A percentile compares a stretch with the other conserved stretches of the same genome.
Conservation (phyloP, 129 eudicot species). For the Lonicera japonica region DNA sequence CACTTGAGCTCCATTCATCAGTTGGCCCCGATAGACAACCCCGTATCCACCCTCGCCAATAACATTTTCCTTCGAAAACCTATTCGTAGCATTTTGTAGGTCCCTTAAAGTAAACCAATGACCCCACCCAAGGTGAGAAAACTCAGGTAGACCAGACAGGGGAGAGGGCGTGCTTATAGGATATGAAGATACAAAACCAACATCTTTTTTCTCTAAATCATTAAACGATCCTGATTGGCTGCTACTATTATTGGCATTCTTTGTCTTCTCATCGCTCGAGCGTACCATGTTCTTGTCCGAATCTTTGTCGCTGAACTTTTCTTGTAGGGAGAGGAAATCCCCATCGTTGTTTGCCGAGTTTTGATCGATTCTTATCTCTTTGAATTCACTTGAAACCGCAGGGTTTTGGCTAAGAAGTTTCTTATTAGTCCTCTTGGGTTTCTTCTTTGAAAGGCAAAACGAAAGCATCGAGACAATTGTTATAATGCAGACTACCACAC, state of each 20-base stretch:
- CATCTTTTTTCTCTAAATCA: constrained; percentile 43
- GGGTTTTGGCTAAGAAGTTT: constrained; percentile 50
- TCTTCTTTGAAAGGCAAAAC: constrained; percentile 62
- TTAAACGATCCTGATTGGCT: constrained; percentile 59
- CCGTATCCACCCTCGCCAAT: constrained; percentile 43
- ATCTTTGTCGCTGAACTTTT: constrained; percentile 46
- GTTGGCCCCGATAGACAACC: constrained; percentile 22
- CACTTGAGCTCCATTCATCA: constrained; percentile 16
- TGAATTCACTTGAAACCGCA: constrained; percentile 57
- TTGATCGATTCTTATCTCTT: constrained; percentile 77
- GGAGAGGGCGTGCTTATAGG: constrained; percentile 51
- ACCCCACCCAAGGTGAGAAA: constrained; percentile 72
- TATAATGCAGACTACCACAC: constrained; percentile 46
- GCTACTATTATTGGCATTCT: constrained; percentile 30
- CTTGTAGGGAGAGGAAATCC: constrained; percentile 10
- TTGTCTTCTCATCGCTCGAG: constrained; percentile 40
- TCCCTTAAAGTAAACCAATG: constrained; percentile 30
- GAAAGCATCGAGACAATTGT: constrained; percentile 44
- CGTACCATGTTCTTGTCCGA: too few relatives aligned
- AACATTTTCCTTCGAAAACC: constrained; percentile 25
- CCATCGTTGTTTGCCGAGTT: constrained; percentile 41
- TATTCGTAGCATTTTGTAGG: constrained; percentile 25
- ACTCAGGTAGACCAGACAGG: constrained; percentile 65
- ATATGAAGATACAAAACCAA: constrained; percentile 1
- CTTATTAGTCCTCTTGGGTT: constrained; percentile 33